Evolutionary conservation across 352 stramenopile species (phyloP).

Genomic region (Discostella stelligera): DNA sequence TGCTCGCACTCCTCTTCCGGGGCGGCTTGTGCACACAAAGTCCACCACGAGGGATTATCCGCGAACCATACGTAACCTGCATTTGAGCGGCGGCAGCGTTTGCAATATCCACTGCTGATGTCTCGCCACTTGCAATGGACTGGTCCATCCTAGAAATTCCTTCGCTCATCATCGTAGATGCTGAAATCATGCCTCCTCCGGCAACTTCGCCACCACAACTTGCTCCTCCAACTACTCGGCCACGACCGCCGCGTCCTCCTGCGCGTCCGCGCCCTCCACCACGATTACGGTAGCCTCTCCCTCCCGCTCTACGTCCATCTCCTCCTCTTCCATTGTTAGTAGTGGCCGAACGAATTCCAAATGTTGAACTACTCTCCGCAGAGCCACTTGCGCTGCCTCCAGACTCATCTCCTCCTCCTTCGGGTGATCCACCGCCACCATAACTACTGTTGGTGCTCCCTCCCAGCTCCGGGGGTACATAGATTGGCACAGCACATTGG

Average conservation of each 20-base stretch:
- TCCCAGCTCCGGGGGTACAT: slow-evolving; percentile 17
- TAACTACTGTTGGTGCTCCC: neutral
- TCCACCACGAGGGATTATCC: slow-evolving; percentile 42
- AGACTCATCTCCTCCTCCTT: slow-evolving; percentile 12
- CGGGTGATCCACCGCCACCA: neutral
- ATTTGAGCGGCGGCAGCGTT: slow-evolving; percentile 43
- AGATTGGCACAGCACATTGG: slow-evolving; percentile 52
- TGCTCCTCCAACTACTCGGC: slow-evolving; percentile 1
- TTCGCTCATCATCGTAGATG: neutral
- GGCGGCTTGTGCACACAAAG: slow-evolving; percentile 43
- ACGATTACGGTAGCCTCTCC: neutral
- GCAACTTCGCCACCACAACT: neutral
- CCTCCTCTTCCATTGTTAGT: neutral
- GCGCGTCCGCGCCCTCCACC: slow-evolving; percentile 9
- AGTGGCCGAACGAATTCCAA: neutral
- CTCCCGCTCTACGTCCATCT: neutral
- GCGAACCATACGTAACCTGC: slow-evolving; percentile 33
- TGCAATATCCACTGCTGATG: slow-evolving; percentile 30
- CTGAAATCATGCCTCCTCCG: slow-evolving; percentile 1
- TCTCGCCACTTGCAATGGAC: slow-evolving; percentile 27
- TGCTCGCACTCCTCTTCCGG: neutral
- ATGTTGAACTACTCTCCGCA: neutral
- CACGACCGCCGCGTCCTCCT: slow-evolving; percentile 12
- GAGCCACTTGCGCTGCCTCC: slow-evolving; percentile 17
- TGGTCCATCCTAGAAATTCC: slow-evolving; percentile 8